phyloP scores from a whole-genome alignment of 2,329 filamentous ascomycete species.

The Sporothrix pallida region DNA sequence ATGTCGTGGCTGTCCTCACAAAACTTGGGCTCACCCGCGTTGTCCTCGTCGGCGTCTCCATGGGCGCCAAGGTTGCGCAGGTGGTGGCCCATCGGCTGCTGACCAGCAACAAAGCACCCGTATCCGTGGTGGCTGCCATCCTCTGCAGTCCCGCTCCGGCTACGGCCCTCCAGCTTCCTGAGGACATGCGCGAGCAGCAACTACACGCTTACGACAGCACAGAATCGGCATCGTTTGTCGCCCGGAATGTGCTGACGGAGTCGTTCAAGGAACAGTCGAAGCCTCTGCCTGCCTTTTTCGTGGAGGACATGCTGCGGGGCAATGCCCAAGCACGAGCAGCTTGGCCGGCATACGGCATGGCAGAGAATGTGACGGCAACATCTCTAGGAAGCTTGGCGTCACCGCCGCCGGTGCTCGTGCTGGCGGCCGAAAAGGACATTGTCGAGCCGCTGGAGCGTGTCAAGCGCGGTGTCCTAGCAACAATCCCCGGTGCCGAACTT shows the following conservation, averaged over 20 bases:
- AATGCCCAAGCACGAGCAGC: constrained; percentile 44
- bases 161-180: constrained; percentile 43
- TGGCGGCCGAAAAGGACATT: constrained; percentile 42
- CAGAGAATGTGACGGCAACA: constrained; percentile 43
- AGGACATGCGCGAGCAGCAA: constrained; percentile 46
- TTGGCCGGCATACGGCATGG: constrained; percentile 47
- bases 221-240: constrained; percentile 43
- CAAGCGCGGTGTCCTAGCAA: constrained; percentile 39
- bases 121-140: constrained; percentile 41
- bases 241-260: constrained; percentile 45
- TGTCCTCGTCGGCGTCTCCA: constrained; percentile 48
- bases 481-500: constrained; percentile 33
- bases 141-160: constrained; percentile 47
- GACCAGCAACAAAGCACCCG: not conserved
- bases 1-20: constrained; percentile 40
- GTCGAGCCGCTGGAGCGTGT: constrained; percentile 42
- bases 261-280: constrained; percentile 18
- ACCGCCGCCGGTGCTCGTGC: constrained; percentile 38
- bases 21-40: constrained; percentile 38
- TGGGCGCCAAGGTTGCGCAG: constrained; percentile 49
- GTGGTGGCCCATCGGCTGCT: constrained; percentile 37
- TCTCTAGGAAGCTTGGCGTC: not conserved
- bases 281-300: constrained; percentile 29
- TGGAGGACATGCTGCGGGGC: constrained; percentile 44
- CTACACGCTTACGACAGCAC: constrained; percentile 43